Evolutionary conservation across 805 yeast genomes (phyloP).

Genomic region (Metschnikowia similis): DNA sequence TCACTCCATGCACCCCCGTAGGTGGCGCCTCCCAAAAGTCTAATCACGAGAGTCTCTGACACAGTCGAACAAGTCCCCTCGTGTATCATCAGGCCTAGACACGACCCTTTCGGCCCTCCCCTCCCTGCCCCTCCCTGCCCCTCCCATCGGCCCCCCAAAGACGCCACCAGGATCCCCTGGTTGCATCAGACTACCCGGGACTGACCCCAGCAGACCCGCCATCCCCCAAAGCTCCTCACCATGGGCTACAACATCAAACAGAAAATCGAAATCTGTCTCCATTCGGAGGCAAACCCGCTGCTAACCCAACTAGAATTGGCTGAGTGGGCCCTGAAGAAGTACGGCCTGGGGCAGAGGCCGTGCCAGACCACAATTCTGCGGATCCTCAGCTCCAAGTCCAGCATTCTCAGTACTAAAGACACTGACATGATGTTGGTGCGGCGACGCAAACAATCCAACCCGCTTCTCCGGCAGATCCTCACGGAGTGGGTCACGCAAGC

Average conservation of each 20-base stretch:
- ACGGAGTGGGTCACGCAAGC: conserved; percentile 70
- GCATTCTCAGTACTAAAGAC: conserved; percentile 46
- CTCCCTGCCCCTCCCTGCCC: no score
- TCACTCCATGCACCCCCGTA: neutral
- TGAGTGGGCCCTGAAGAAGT: conserved; percentile 55
- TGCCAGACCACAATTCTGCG: conserved; percentile 67
- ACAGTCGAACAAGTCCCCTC: no score
- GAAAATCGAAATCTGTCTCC: conserved; percentile 61
- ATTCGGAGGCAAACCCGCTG: conserved; percentile 62
- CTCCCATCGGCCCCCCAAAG: no score
- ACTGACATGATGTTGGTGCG: conserved; percentile 49
- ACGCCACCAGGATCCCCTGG: no score
- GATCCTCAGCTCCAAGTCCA: conserved; percentile 53
- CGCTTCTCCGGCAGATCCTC: conserved; percentile 51
- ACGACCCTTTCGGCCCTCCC: no score
- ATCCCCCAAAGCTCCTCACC: neutral
- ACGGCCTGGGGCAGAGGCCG: conserved; percentile 50
- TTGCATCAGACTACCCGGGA: no score
- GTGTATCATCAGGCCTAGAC: no score
- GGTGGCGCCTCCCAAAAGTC: no score
- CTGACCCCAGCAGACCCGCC: neutral
- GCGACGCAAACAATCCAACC: conserved; percentile 52
- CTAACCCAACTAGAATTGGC: conserved; percentile 68
- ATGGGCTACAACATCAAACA: conserved; percentile 62
- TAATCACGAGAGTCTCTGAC: no score